Evolutionary conservation across 352 stramenopile genomes (phyloP), one percentile per base, ranked within the genome.

Genomic region (Phytopythium delawarense): DNA sequence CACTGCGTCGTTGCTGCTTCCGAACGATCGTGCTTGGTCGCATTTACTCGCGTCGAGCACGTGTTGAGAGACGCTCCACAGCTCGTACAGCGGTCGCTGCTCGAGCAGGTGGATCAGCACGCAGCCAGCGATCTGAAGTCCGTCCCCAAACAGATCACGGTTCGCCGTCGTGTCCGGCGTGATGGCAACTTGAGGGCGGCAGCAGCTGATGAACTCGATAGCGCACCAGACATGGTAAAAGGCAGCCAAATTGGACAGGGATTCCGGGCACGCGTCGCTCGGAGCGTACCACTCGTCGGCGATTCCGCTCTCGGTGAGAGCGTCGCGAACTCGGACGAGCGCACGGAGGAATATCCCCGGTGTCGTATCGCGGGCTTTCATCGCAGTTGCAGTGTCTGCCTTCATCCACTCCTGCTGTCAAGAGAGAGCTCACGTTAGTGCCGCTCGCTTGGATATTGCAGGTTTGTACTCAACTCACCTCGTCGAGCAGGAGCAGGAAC

Each of bases 221-320:
- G 76, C 79, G 40, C 66, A 76, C 79, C 82, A 89, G 2, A 90
- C 80, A 40, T 84, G 70, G 46, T 79, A 89, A 34, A 89, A 87
- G 37, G 72, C 75, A 4, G 76, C 74, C 16, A 59, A n/a, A 30
- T 76, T 86, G 49, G 60, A 58, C 70, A 70, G 70, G n/a, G 74
- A 64, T 39, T 86, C 77, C 0, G 79, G 79, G 39, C 78, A 71
- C 1, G 75, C 81, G 9, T 65, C 52, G 12, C 59, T 16, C 0
- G 50, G 18, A 3, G 74, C 79, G 35, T 71, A 49, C 79, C 79
- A 89, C 16, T 81, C 69, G 1, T 52, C 42, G 2, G 65, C 69
- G 59, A 86, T 74, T 7, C 72, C 69, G 2, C 67, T 76, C 8
- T 57, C 48, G 20, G 72, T 46, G 0, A 89, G 50, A 54, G 79